Evolutionary conservation across 495 filamentous ascomycete species (phyloP).

Genomic region (Chaetomium fimeti): DNA sequence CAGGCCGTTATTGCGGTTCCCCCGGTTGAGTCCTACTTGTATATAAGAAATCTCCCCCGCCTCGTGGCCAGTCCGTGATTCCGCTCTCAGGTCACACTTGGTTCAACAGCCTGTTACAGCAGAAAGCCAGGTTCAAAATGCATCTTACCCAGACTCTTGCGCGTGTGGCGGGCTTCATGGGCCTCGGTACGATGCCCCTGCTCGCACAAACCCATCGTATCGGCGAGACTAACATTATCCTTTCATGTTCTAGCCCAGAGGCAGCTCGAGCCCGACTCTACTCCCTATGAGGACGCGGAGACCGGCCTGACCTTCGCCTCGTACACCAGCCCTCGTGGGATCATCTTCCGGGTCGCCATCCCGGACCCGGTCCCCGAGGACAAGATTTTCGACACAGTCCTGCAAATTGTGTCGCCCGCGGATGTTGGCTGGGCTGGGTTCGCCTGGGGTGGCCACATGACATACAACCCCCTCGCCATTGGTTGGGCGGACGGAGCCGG

Average conservation of each 20-base stretch:
- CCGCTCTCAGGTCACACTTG: not conserved
- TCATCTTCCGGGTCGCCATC: conserved; percentile 44
- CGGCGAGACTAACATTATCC: not conserved
- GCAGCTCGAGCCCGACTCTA: conserved; percentile 40
- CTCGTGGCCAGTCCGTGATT: conserved; percentile 1
- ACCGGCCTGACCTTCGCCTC: conserved; percentile 46
- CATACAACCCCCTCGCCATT: conserved; percentile 48
- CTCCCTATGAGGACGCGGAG: conserved; percentile 36
- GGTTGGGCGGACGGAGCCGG: conserved; percentile 45
- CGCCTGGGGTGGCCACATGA: conserved; percentile 50
- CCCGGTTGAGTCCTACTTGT: not conserved
- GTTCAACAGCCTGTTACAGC: not conserved
- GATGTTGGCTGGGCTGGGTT: conserved; percentile 46
- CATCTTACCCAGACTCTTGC: conserved; percentile 23
- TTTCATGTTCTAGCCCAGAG: conserved; percentile 20
- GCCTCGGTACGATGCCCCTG: conserved; percentile 26
- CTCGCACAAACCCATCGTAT: not conserved
- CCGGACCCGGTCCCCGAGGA: conserved; percentile 36
- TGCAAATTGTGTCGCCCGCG: conserved; percentile 43
- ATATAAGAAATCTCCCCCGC: conserved; percentile 21
- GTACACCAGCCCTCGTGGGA: conserved; percentile 39
- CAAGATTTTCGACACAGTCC: conserved; percentile 42
- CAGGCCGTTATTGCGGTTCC: not conserved
- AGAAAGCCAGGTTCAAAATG: conserved; percentile 25
- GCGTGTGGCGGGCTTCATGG: conserved; percentile 29